Evolutionary conservation across 2,329 filamentous ascomycete species (phyloP).

Genomic region (Alternaria sp.): DNA sequence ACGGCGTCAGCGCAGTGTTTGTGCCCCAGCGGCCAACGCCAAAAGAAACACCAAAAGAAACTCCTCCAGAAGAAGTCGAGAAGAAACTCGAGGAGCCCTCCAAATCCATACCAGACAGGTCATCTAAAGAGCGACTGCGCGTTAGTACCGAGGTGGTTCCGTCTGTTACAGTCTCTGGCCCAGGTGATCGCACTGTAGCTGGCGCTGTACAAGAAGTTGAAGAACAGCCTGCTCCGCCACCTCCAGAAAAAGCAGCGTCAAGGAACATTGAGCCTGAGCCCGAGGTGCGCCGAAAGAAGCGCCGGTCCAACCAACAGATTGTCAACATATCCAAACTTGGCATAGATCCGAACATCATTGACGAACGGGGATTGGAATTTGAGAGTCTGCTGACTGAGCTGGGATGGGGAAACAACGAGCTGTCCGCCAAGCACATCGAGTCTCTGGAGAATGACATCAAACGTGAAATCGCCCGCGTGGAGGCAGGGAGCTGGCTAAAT

Average conservation of each 20-base stretch:
- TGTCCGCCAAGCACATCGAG: slow-evolving; percentile 77
- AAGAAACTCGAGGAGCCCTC: slow-evolving; percentile 34
- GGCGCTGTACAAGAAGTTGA: slow-evolving; percentile 25
- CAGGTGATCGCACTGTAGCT: slow-evolving; percentile 29
- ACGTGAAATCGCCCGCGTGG: slow-evolving; percentile 85
- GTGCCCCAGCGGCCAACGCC: slow-evolving; percentile 64
- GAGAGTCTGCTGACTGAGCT: slow-evolving; percentile 84
- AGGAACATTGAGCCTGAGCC: slow-evolving; percentile 33
- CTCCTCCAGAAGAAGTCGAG: slow-evolving; percentile 34
- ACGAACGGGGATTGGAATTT: slow-evolving; percentile 79
- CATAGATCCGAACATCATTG: slow-evolving; percentile 77
- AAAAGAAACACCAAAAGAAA: slow-evolving; percentile 30
- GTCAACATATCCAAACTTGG: slow-evolving; percentile 80
- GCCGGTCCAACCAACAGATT: slow-evolving; percentile 74
- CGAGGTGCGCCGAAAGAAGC: slow-evolving; percentile 65
- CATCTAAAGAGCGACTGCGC: slow-evolving; percentile 37
- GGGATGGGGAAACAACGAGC: slow-evolving; percentile 82
- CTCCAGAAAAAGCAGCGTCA: slow-evolving; percentile 32
- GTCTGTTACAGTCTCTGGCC: slow-evolving; percentile 45
- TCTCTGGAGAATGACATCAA: slow-evolving; percentile 83
- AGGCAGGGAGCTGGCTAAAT: slow-evolving; percentile 90
- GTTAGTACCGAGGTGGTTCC: slow-evolving; percentile 44
- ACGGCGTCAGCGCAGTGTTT: slow-evolving; percentile 89
- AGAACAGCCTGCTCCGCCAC: slow-evolving; percentile 48
- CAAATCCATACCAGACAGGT: slow-evolving; percentile 29